Conservation (phyloP, 306 rosid species). For the Cyclanthera cordifolia region DNA sequence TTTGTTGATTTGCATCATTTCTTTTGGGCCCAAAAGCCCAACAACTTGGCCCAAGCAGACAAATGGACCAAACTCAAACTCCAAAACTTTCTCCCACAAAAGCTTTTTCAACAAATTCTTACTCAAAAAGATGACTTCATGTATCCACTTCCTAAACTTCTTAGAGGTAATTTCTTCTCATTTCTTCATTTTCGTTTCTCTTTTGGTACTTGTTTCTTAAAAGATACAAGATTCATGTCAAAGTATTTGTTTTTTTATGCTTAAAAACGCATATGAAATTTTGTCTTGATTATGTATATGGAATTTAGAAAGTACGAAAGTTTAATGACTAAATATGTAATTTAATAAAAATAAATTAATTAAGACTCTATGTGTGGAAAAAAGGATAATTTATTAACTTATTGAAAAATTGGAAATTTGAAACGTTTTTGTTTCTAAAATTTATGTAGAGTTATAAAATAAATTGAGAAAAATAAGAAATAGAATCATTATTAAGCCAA, state of each 20-base stretch:
- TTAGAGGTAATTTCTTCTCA: neutral
- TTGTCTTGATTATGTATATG: too few species aligned
- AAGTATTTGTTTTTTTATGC: neutral
- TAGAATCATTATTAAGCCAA: neutral
- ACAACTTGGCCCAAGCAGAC: constrained; percentile 18
- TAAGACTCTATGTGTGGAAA: neutral
- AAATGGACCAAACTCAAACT: constrained; percentile 32
- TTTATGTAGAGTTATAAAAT: neutral
- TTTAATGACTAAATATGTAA: too few species aligned
- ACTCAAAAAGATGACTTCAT: constrained; percentile 21
- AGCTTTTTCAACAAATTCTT: constrained; percentile 26
- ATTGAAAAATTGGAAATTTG: too few species aligned
- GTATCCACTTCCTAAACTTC: constrained; percentile 33
- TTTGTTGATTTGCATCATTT: constrained; percentile 32
- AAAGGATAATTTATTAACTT: too few species aligned
- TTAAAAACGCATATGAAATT: too few species aligned
- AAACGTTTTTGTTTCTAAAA: neutral
- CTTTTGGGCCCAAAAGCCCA: constrained; percentile 26
- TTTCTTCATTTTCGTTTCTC: neutral
- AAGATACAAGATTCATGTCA: neutral
- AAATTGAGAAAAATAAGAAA: neutral
- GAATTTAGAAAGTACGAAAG: neutral
- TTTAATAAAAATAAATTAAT: too few species aligned
- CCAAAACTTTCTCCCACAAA: constrained; percentile 27
- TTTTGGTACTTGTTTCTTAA: neutral